A percentile compares a stretch with the other conserved stretches of the same genome.
These are phyloP conservation scores for Pleurostoma richardsiae DNA, from an alignment of 2,329 filamentous ascomycete species.

Conservation along the genomic window DNA sequence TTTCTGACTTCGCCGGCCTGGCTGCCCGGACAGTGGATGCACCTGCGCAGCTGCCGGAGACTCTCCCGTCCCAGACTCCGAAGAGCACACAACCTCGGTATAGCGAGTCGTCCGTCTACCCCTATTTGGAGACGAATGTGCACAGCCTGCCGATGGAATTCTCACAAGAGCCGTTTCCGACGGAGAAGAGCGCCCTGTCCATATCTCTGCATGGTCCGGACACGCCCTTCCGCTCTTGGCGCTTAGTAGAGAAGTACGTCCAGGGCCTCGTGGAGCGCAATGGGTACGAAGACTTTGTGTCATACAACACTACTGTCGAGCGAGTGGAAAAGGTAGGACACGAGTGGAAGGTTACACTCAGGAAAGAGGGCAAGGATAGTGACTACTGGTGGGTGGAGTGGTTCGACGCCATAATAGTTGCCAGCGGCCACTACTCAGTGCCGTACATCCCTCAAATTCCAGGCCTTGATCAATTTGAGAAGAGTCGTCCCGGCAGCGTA, in stretches of 20 bases:
- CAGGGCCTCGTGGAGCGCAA: slow-evolving; percentile 43
- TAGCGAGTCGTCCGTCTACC: slow-evolving; percentile 50
- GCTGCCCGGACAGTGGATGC: slow-evolving; percentile 44
- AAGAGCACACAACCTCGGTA: slow-evolving; percentile 40
- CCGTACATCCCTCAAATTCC: slow-evolving; percentile 46
- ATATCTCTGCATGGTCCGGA: slow-evolving; percentile 46
- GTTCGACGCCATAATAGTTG: slow-evolving; percentile 55
- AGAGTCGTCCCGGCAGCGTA: slow-evolving; percentile 39
- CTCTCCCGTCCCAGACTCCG: slow-evolving; percentile 39
- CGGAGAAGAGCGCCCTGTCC: slow-evolving; percentile 30
- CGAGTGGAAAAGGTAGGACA: slow-evolving; percentile 41
- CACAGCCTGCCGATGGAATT: slow-evolving; percentile 55
- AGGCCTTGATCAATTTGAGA: slow-evolving; percentile 43
- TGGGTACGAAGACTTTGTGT: slow-evolving; percentile 46
- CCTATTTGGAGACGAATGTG: slow-evolving; percentile 53
- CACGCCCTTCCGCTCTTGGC: slow-evolving; percentile 59
- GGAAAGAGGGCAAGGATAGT: slow-evolving; percentile 25
- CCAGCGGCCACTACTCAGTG: slow-evolving; percentile 52
- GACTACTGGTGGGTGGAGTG: slow-evolving; percentile 59
- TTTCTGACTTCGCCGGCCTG: slow-evolving; percentile 39
- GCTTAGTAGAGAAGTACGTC: slow-evolving; percentile 50
- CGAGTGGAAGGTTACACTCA: slow-evolving; percentile 49
- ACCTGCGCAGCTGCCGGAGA: slow-evolving; percentile 37
- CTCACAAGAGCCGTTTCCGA: slow-evolving; percentile 45
- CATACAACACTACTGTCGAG: slow-evolving; percentile 59